Percentiles rank a stretch among this genome's conserved stretches.
Evolutionary conservation across 225 moss, liverwort and hornwort genomes (phyloP).

Genomic region (Physcomitrium patens): DNA sequence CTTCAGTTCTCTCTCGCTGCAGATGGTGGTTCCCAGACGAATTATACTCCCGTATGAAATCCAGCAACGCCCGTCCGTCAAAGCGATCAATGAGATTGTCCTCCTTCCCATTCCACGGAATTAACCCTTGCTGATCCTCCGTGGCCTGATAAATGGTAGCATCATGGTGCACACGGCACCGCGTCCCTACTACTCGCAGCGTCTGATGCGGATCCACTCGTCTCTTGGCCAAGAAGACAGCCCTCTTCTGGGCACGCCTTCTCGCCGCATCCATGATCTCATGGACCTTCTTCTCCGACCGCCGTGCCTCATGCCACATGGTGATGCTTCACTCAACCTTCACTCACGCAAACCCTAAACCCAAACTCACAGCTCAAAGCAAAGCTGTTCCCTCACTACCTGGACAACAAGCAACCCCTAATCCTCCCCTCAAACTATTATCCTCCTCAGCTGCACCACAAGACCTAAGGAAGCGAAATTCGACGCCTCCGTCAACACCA

Average conservation of each 20-base stretch:
- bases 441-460: too few species aligned
- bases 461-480: too few species aligned
- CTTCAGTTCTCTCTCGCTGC: constrained; percentile 81
- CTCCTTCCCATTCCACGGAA: constrained; percentile 94
- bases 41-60: constrained; percentile 85
- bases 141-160: constrained; percentile 93
- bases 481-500: too few species aligned
- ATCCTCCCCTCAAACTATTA: too few species aligned
- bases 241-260: constrained; percentile 93
- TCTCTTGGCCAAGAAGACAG: constrained; percentile 91
- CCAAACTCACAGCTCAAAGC: too few species aligned
- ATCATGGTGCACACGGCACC: constrained; percentile 95
- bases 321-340: constrained; percentile 22
- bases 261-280: constrained; percentile 99
- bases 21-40: constrained; percentile 35
- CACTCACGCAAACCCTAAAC: too few species aligned
- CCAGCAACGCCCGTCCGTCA: constrained; percentile 92
- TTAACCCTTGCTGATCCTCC: constrained; percentile 97
- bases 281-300: constrained; percentile 99
- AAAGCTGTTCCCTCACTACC: too few species aligned
- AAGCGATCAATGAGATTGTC: constrained; percentile 93
- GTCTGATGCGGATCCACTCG: constrained; percentile 98
- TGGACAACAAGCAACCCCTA: too few species aligned
- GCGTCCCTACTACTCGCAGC: constrained; percentile 79
- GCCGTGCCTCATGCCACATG: constrained; percentile 99